A percentile compares a stretch with the other conserved stretches of the same genome.
These are phyloP conservation scores for Russula griseocarnosa DNA, from an alignment of 768 basidiomycete genomes.

Conservation along the genomic window DNA sequence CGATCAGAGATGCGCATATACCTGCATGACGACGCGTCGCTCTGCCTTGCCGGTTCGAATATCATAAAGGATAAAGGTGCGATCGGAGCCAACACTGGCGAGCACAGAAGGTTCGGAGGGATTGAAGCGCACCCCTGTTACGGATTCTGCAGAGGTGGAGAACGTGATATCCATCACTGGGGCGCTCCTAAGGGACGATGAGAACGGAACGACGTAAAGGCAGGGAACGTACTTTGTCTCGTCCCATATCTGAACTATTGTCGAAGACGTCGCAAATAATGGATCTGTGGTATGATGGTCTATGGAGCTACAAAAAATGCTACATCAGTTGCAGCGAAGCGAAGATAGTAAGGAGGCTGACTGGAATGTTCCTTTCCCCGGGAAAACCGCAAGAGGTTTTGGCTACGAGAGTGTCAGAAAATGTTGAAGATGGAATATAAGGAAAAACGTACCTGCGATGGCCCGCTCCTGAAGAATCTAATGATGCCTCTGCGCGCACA, in stretches of 20 bases:
- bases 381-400: slow-evolving; percentile 71
- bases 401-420: slow-evolving; percentile 19
- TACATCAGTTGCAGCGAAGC: slow-evolving; percentile 3
- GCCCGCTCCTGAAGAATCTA: slow-evolving; percentile 36
- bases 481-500: slow-evolving; percentile 33
- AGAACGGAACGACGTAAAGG: background rate
- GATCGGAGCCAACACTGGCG: slow-evolving; percentile 91
- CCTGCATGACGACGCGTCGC: slow-evolving; percentile 85
- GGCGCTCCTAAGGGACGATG: slow-evolving; percentile 52
- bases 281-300: slow-evolving; percentile 88
- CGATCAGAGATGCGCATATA: slow-evolving; percentile 30
- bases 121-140: slow-evolving; percentile 87
- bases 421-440: background rate
- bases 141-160: slow-evolving; percentile 82
- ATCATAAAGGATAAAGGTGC: slow-evolving; percentile 95
- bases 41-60: slow-evolving; percentile 96
- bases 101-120: slow-evolving; percentile 90
- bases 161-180: slow-evolving; percentile 86
- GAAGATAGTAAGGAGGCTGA: slow-evolving; percentile 37
- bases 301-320: slow-evolving; percentile 57
- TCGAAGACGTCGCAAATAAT: slow-evolving; percentile 93
- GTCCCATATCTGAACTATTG: slow-evolving; percentile 95
- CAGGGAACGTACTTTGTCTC: slow-evolving; percentile 72
- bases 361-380: slow-evolving; percentile 91
- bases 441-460: slow-evolving; percentile 37